Evolutionary conservation across 139 green algal species (phyloP), one percentile per base, ranked within the genome.

Genomic region (Picochlorum sp.): DNA sequence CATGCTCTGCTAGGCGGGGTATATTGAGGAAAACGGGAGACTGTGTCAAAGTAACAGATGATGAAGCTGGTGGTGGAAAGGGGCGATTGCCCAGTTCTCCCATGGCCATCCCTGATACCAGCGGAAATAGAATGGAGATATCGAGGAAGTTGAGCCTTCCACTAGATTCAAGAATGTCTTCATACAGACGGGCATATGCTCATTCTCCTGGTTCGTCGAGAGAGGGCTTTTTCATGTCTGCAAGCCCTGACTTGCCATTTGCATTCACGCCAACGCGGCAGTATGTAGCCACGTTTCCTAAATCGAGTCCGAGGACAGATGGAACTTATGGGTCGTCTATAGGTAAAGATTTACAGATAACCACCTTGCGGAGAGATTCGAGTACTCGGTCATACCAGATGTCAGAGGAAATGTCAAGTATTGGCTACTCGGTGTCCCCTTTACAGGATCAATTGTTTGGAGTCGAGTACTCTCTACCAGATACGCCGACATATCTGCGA

Each of bases 221-320:
- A 21, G 47, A 55, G n/a, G 47, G n/a, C n/a, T 20, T 55, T 23
- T 20, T 20, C n/a, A 55, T 23, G n/a, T 16, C 75, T 57, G 71
- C 75, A 74, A 86, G 75, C 57, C 85, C 85, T 0, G 79, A 91
- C 67, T 79, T 91, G 45, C 85, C 85, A 1, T 91, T 91, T 72
- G 85, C 85, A 10, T 86, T 88, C 69, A 91, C 85, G 1, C 85
- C 85, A 13, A 86, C 82, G 38, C 11, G 18, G 18, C 21, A 28
- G 24, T 14, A 14, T 24, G 20, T 52, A 64, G 2, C 51, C 60
- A 7, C 62, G 45, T 31, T 28, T 45, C n/a, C 54, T 20, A 52
- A 56, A 65, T 11, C 49, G 51, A 24, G 34, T 6, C 34, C 34
- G 8, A 41, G 34, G 34, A 41, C 34, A 41, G 34, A 41, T 14